Evolutionary conservation across 768 basidiomycete species (phyloP), one percentile per base, ranked within the genome.

Genomic region (Gloeopeniophorella convolvens): DNA sequence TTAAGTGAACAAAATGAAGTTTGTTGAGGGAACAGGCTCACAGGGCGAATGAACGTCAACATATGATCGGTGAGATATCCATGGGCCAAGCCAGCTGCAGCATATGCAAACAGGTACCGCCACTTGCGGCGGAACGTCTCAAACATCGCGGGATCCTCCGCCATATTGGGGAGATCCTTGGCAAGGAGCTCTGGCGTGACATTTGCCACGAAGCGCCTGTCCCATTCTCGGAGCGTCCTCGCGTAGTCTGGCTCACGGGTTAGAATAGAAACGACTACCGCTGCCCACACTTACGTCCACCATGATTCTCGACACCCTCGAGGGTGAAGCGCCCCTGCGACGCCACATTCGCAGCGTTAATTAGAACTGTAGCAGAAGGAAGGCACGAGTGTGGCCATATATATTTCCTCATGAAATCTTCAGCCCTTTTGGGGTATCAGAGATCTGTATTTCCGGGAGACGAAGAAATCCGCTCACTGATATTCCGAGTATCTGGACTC

Each of bases 311-410:
- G 28, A 95, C 85, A 24, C 77, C 76, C 55, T 94, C 88, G 7
- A 95, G 73, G 13, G 88, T 85, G 67, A 95, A 86, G 44, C 82
- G 76, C 28, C 83, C 82, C 55, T 83, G 75, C 18, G 89, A 80
- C 20, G 78, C 83, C 1, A 74, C 67, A 43, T 85, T 77, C 9
- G 89, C 83, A 32, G 82, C 81, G 45, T 80, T 77, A 48, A 89
- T 78, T 45, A 92, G 74, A n/a, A 80, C 80, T 0, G 88, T 87
- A 16, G 91, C 85, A 51, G 85, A 89, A 2, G 92, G 91, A 21
- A 94, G 72, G 68, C 88, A 91, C 2, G 85, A 85, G 62, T 89
- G 88, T 15, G 86, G 86, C 86, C 86, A 89, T 83, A 89, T 89
- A 65, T 89, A 89, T 50, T 80, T 79, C 39, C 86, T 79, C 85